Conservation (phyloP, 1,139 yeast species). For the Lodderomyces margitis region DNA sequence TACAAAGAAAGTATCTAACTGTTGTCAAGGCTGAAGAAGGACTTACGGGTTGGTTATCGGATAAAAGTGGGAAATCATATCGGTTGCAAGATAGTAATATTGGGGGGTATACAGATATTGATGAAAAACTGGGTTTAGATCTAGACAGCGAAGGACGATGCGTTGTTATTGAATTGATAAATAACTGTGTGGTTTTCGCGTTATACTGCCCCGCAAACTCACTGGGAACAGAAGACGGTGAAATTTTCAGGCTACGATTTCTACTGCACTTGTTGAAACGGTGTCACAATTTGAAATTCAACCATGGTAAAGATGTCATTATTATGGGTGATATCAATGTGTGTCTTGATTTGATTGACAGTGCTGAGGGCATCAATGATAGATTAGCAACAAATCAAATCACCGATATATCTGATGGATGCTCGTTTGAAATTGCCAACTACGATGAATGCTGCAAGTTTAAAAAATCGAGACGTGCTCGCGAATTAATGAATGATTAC, state of each 20-base stretch:
- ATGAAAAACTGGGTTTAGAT: constrained; percentile 37
- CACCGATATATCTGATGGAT: constrained; percentile 22
- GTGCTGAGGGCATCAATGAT: constrained; percentile 65
- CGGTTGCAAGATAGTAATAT: constrained; percentile 36
- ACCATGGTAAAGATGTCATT: constrained; percentile 62
- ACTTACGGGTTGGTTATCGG: constrained; percentile 63
- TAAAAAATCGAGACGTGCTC: constrained; percentile 40
- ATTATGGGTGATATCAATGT: constrained; percentile 89
- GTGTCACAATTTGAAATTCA: constrained; percentile 46
- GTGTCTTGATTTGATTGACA: constrained; percentile 74
- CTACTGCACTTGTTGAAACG: constrained; percentile 58
- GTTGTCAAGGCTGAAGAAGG: constrained; percentile 88
- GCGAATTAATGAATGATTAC: constrained; percentile 44
- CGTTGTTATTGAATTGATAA: constrained; percentile 68
- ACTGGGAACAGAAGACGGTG: constrained; percentile 66
- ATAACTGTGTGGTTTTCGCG: constrained; percentile 62
- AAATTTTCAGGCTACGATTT: constrained; percentile 56
- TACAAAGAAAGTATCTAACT: constrained; percentile 35
- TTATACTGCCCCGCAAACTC: constrained; percentile 95
- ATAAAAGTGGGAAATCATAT: constrained; percentile 18
- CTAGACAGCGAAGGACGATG: constrained; percentile 87
- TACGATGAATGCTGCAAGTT: constrained; percentile 38
- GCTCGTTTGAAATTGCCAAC: constrained; percentile 43
- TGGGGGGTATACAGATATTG: constrained; percentile 69
- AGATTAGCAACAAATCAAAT: constrained; percentile 27